Evolutionary conservation across 495 filamentous ascomycete species (phyloP).

Genomic region (Cladorrhinum samala): DNA sequence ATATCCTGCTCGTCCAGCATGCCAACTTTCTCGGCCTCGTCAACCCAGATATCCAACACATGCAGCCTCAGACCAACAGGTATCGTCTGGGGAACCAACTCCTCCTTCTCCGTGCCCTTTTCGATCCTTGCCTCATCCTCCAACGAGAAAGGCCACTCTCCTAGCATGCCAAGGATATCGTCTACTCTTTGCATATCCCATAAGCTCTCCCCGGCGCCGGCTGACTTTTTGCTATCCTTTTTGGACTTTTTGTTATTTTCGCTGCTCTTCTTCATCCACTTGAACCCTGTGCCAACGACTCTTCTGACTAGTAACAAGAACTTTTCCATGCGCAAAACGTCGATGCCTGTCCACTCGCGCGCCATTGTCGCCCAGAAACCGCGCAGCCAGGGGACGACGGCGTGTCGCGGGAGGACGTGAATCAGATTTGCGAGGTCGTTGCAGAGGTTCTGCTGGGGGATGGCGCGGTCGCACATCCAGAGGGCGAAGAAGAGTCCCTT

Average conservation of each 20-base stretch:
- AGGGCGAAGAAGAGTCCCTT: constrained; percentile 96
- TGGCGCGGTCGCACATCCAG: constrained; percentile 88
- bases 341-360: constrained; percentile 73
- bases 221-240: constrained; percentile 5
- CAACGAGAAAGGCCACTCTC: constrained; percentile 39
- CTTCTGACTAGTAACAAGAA: constrained; percentile 79
- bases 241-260: constrained; percentile 18
- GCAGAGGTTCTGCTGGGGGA: constrained; percentile 79
- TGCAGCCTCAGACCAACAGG: constrained; percentile 84
- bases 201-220: background rate
- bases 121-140: constrained; percentile 32
- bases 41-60: constrained; percentile 84
- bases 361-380: constrained; percentile 90
- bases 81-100: constrained; percentile 37
- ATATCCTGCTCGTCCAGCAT: constrained; percentile 43
- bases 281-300: constrained; percentile 64
- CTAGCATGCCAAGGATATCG: constrained; percentile 34
- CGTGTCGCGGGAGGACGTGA: constrained; percentile 53
- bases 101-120: constrained; percentile 12
- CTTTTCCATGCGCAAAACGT: constrained; percentile 86
- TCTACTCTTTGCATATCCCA: constrained; percentile 33
- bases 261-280: constrained; percentile 39
- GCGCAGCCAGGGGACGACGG: constrained; percentile 56
- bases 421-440: constrained; percentile 69
- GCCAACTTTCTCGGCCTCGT: constrained; percentile 69